Evolutionary conservation across 306 rosid genomes (phyloP), one percentile per base, ranked within the genome.

Genomic region (barrel medic (Medicago truncatula)): DNA sequence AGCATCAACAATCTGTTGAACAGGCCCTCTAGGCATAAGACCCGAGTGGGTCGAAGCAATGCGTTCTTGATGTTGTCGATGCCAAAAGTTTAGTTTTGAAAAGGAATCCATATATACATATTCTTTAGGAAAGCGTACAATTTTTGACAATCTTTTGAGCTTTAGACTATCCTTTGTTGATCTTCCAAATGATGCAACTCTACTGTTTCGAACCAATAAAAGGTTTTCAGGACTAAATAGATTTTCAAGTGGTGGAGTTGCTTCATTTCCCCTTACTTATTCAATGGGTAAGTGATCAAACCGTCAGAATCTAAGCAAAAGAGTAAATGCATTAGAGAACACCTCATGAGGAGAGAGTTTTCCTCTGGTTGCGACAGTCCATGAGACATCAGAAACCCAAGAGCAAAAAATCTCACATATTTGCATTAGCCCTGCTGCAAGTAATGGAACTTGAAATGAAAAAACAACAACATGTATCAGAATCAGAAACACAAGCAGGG

Each of bases 331-430:
- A 76, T 83, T n/a, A n/a, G n/a, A n/a, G n/a, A n/a, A n/a, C n/a
- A n/a, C n/a, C n/a, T n/a, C n/a, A n/a, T n/a, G n/a, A 63, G 86
- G 84, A 86, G 95, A 86, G 75, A 92, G 87, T 75, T 90, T 92
- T 78, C 87, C 95, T 83, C 93, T 90, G 6, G 87, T 78, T 64
- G 87, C 53, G 67, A 83, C 88, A 38, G 85, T 70, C 87, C 79
- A 84, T 75, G 93, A 77, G 16, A 39, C 70, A 85, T 76, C 86
- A 40, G 97, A 90, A 25, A 73, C 63, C 72, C 85, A 78, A 20
- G 96, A 89, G 61, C 98, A 97, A 79, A 91, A 93, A 76, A 86
- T 92, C 87, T 91, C 98, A 61, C 92, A 88, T 75, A 93, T 88
- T 61, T 86, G 92, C 92, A 91, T 89, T 82, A 93, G 70, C 17